Evolutionary conservation across 1,139 yeast species (phyloP).

Genomic region (Pneumocystis wakefieldiae): DNA sequence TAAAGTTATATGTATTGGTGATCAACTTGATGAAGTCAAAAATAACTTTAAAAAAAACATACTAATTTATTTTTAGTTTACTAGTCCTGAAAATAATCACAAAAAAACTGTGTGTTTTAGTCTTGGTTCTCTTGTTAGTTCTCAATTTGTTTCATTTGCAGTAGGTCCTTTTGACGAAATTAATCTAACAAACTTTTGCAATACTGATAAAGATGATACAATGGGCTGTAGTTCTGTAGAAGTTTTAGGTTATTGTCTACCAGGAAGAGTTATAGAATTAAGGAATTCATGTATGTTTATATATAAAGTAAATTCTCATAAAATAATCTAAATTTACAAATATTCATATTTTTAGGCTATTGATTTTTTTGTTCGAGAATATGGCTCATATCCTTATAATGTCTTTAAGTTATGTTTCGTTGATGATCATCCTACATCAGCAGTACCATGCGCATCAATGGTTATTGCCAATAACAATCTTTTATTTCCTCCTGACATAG

Average conservation of each 20-base stretch:
- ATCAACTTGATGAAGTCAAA: constrained; percentile 16
- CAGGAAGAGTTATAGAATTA: constrained; percentile 44
- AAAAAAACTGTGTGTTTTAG: constrained; percentile 71
- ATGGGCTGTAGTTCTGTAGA: constrained; percentile 29
- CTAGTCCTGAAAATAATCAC: constrained; percentile 47
- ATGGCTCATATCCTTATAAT: constrained; percentile 85
- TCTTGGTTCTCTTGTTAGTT: constrained; percentile 71
- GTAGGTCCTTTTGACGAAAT: constrained; percentile 68
- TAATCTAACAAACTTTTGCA: constrained; percentile 33
- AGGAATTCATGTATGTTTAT: constrained; percentile 63
- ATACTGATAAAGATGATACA: constrained; percentile 26
- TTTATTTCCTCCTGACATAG: constrained; percentile 58
- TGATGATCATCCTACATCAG: constrained; percentile 36
- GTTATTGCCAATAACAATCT: constrained; percentile 49
- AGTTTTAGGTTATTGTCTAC: constrained; percentile 42
- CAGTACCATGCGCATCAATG: constrained; percentile 59
- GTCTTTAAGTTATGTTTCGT: constrained; percentile 68
- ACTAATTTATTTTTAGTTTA: constrained; percentile 19
- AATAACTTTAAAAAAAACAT: constrained; percentile 16
- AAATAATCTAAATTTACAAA: background rate
- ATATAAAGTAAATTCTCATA: constrained; percentile 26
- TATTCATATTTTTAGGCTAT: constrained; percentile 32
- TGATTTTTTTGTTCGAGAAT: constrained; percentile 72
- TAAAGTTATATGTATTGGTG: constrained; percentile 64
- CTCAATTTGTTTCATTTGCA: constrained; percentile 95